These are phyloP conservation scores for Populus hybrid DNA, from an alignment of 441 rosid species.

Conservation along the genomic window DNA sequence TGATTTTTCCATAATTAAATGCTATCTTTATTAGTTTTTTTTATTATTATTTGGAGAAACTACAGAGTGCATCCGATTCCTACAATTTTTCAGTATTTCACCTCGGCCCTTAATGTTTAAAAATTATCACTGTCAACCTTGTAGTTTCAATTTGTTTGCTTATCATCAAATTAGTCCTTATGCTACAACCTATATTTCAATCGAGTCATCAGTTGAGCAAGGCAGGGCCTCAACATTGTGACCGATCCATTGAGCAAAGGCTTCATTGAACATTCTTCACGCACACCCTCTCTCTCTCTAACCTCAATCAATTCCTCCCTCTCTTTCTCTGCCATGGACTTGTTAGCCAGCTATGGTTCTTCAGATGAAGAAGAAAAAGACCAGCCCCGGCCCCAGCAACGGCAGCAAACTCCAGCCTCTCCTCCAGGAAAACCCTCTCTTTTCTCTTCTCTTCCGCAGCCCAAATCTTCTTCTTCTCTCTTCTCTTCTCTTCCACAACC, in stretches of 20 bases:
- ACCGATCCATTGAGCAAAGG: neutral
- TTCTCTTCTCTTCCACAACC: constrained; percentile 41
- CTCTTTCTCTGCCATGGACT: constrained; percentile 36
- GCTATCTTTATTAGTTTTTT: neutral
- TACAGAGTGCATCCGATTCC: neutral
- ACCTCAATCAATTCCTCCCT: neutral
- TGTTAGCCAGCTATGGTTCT: constrained; percentile 78
- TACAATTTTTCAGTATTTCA: neutral
- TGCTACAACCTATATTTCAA: neutral
- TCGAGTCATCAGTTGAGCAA: neutral
- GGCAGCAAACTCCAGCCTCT: constrained; percentile 7
- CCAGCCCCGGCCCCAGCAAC: constrained; percentile 17
- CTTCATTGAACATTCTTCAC: neutral
- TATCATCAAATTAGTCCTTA: neutral
- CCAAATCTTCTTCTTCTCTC: constrained; percentile 20
- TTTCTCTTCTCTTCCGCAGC: constrained; percentile 22
- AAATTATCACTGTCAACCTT: neutral
- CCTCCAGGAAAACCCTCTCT: constrained; percentile 4
- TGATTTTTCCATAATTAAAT: neutral
- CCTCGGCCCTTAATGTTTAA: neutral
- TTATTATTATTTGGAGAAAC: neutral
- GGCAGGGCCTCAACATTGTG: neutral
- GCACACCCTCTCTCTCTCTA: neutral
- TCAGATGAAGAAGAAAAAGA: constrained; percentile 68
- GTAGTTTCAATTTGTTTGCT: neutral